A percentile compares a stretch with the other conserved stretches of the same genome.
Conservation (phyloP, 2,329 filamentous ascomycete species). For the Colletotrichum sp. region DNA sequence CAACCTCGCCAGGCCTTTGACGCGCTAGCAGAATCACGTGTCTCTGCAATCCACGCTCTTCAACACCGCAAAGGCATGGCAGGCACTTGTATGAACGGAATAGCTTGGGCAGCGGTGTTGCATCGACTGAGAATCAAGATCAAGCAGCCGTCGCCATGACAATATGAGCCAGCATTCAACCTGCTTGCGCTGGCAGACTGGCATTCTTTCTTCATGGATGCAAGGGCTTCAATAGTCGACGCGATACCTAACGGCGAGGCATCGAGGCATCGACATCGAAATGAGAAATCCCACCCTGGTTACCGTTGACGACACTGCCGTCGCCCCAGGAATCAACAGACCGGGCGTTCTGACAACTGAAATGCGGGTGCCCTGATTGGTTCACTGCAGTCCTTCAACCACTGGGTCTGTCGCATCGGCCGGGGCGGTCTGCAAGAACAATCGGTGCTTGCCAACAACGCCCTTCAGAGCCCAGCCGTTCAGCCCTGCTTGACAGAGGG, state of each 20-base stretch:
- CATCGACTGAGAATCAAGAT: background rate
- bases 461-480: background rate
- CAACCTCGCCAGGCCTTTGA: background rate
- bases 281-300: conserved; percentile 4
- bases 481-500: background rate
- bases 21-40: background rate
- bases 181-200: background rate
- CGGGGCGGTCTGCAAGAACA: conserved; percentile 1
- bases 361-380: conserved; percentile 6
- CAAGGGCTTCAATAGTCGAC: background rate
- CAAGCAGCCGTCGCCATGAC: background rate
- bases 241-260: background rate
- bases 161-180: background rate
- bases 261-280: conserved; percentile 8
- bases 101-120: background rate
- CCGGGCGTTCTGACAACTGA: background rate
- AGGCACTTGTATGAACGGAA: background rate
- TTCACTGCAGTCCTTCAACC: background rate
- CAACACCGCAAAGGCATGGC: background rate
- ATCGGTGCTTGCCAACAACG: background rate
- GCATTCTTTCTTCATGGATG: background rate
- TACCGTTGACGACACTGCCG: conserved; percentile 2
- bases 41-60: background rate
- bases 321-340: background rate
- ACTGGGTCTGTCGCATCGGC: background rate